Percentiles rank a stretch among this genome's conserved stretches.
Conservation (phyloP, 2,329 filamentous ascomycete genomes). For the Xylaria sp. region DNA sequence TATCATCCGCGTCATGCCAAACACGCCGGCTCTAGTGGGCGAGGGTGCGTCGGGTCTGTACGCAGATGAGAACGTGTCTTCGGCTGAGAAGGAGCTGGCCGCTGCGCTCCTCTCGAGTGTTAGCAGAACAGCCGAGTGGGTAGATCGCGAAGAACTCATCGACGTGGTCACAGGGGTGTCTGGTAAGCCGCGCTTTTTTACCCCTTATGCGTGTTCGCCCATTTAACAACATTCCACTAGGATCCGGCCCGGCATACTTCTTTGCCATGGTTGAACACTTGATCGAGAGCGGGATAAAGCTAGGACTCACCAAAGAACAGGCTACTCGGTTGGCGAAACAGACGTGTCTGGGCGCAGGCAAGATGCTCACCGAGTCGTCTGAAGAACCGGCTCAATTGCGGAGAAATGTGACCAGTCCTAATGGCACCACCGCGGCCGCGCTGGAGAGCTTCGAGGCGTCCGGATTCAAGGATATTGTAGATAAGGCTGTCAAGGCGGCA, state of each 20-base stretch:
- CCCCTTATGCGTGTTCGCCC: slow-evolving; percentile 2
- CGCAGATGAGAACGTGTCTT: slow-evolving; percentile 56
- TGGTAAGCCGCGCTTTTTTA: slow-evolving; percentile 51
- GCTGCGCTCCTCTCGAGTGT: slow-evolving; percentile 58
- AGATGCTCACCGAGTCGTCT: slow-evolving; percentile 61
- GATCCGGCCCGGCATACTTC: slow-evolving; percentile 64
- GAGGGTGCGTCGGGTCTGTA: slow-evolving; percentile 63
- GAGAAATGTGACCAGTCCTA: slow-evolving; percentile 64
- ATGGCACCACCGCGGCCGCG: slow-evolving; percentile 62
- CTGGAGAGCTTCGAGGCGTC: slow-evolving; percentile 60
- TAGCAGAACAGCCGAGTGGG: slow-evolving; percentile 62
- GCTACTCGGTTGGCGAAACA: slow-evolving; percentile 62
- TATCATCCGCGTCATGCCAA: slow-evolving; percentile 64
- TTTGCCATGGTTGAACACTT: slow-evolving; percentile 65
- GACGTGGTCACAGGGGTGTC: slow-evolving; percentile 63
- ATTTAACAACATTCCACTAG: slow-evolving; percentile 45
- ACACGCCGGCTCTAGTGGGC: slow-evolving; percentile 62
- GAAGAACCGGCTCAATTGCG: slow-evolving; percentile 60
- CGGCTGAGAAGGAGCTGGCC: slow-evolving; percentile 56
- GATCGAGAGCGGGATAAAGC: slow-evolving; percentile 56
- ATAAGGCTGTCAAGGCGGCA: slow-evolving; percentile 60
- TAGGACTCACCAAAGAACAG: slow-evolving; percentile 60
- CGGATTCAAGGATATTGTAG: slow-evolving; percentile 57
- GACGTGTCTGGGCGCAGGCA: slow-evolving; percentile 63
- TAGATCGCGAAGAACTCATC: slow-evolving; percentile 60